Percentiles rank a stretch among this genome's conserved stretches.
Evolutionary conservation across 768 basidiomycete genomes (phyloP).

Genomic region (Rhizopogon vulgaris): DNA sequence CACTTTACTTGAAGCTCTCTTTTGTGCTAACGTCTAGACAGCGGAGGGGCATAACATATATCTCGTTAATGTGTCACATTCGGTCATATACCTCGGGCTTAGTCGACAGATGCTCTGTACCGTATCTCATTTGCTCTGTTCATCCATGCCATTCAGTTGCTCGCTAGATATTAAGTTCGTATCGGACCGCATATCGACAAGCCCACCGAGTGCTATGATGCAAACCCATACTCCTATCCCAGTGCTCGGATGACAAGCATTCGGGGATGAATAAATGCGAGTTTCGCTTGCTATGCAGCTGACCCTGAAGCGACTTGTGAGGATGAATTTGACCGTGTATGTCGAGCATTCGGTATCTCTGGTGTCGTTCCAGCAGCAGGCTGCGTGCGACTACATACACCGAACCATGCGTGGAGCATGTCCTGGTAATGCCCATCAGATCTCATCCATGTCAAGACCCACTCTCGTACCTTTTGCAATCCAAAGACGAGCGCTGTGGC

Average conservation of each 20-base stretch:
- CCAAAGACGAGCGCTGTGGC: slow-evolving; percentile 44
- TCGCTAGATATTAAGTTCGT: background rate
- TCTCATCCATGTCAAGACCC: background rate
- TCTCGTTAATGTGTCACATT: slow-evolving; percentile 8
- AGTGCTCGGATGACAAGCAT: background rate
- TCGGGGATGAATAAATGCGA: background rate
- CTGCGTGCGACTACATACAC: slow-evolving; percentile 7
- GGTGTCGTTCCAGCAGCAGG: slow-evolving; percentile 6
- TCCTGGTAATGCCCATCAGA: slow-evolving; percentile 26
- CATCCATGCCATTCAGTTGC: background rate
- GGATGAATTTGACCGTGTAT: background rate
- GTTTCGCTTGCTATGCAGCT: background rate
- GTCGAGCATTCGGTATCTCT: slow-evolving; percentile 20
- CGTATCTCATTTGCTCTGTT: slow-evolving; percentile 10
- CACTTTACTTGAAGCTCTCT: background rate
- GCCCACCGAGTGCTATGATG: background rate
- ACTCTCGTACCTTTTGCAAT: slow-evolving; percentile 35
- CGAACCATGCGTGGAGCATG: slow-evolving; percentile 29
- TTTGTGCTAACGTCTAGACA: slow-evolving; percentile 30
- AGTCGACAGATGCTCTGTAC: slow-evolving; percentile 13
- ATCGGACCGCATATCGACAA: background rate
- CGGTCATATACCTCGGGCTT: slow-evolving; percentile 9
- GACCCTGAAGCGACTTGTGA: background rate
- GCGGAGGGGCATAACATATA: slow-evolving; percentile 65
- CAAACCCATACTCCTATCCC: background rate